These are phyloP conservation scores for Coniochaeta sp. DNA, from an alignment of 2,329 filamentous ascomycete genomes.

Conservation along the genomic window DNA sequence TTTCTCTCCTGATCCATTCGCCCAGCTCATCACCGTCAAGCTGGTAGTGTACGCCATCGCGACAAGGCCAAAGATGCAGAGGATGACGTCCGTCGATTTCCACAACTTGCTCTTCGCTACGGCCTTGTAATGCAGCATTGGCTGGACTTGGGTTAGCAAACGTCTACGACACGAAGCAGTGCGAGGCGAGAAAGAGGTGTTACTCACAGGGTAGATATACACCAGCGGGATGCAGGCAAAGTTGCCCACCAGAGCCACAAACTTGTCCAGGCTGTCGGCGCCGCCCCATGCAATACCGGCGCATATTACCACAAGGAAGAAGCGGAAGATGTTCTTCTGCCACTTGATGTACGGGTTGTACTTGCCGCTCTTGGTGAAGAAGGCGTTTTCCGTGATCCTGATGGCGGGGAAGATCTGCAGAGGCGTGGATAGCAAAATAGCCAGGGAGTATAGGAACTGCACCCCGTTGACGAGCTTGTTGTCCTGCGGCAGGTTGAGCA, in stretches of 20 bases:
- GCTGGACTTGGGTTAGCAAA: constrained; percentile 42
- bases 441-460: constrained; percentile 94
- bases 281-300: constrained; percentile 86
- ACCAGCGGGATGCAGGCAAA: constrained; percentile 97
- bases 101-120: constrained; percentile 65
- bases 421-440: constrained; percentile 92
- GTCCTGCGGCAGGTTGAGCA: constrained; percentile 94
- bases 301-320: constrained; percentile 83
- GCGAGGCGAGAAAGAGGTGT: not conserved
- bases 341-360: constrained; percentile 99
- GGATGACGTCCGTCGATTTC: constrained; percentile 62
- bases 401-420: constrained; percentile 97
- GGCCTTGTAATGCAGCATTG: constrained; percentile 79
- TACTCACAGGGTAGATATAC: constrained; percentile 91
- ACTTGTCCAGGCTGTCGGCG: constrained; percentile 91
- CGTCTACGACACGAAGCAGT: constrained; percentile 3
- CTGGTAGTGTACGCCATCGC: constrained; percentile 91
- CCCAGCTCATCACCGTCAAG: constrained; percentile 84
- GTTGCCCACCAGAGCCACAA: constrained; percentile 90
- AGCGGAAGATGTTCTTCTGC: constrained; percentile 97
- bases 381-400: constrained; percentile 87
- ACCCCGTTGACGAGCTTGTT: constrained; percentile 92
- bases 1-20: constrained; percentile 39
- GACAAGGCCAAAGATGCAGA: constrained; percentile 75
- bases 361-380: constrained; percentile 92